These are phyloP conservation scores for Tylopilus plumbeoviolaceoides DNA, from an alignment of 768 basidiomycete species.

Conservation along the genomic window DNA sequence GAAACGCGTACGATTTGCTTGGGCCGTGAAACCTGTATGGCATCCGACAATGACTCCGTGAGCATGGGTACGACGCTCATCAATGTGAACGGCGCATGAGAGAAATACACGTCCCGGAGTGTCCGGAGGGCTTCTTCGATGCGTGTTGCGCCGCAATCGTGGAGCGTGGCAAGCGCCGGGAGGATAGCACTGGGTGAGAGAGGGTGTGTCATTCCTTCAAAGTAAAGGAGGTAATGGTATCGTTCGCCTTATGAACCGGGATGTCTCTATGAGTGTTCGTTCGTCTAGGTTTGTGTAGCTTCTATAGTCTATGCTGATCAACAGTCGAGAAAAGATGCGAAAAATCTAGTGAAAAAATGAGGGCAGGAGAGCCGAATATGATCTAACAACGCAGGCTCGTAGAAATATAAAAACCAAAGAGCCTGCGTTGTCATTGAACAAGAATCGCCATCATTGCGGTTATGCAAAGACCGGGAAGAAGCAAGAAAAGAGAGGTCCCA, in stretches of 20 bases:
- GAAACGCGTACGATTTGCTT: constrained; percentile 12
- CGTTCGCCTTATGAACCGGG: neutral
- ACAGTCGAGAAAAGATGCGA: neutral
- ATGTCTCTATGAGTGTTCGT: constrained; percentile 6
- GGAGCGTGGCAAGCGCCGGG: constrained; percentile 46
- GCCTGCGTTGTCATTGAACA: constrained; percentile 49
- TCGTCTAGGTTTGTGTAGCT: constrained; percentile 7
- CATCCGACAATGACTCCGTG: constrained; percentile 13
- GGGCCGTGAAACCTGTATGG: constrained; percentile 24
- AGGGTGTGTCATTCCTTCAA: constrained; percentile 11
- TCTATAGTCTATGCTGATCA: constrained; percentile 15
- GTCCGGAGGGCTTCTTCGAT: constrained; percentile 41
- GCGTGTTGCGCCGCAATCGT: constrained; percentile 31
- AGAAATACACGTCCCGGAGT: constrained; percentile 48
- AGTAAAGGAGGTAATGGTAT: constrained; percentile 1
- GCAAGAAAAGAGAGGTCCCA: neutral
- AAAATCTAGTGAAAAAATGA: constrained; percentile 4
- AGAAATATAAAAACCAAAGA: constrained; percentile 18
- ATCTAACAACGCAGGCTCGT: constrained; percentile 15
- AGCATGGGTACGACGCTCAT: constrained; percentile 13
- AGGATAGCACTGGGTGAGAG: constrained; percentile 48
- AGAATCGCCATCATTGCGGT: constrained; percentile 45
- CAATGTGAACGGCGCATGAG: constrained; percentile 22
- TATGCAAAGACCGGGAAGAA: constrained; percentile 5
- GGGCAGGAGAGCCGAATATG: neutral